Base-by-base conservation (phyloP, 2,329 filamentous ascomycete species). In the Coleophoma crateriformis region DNA sequence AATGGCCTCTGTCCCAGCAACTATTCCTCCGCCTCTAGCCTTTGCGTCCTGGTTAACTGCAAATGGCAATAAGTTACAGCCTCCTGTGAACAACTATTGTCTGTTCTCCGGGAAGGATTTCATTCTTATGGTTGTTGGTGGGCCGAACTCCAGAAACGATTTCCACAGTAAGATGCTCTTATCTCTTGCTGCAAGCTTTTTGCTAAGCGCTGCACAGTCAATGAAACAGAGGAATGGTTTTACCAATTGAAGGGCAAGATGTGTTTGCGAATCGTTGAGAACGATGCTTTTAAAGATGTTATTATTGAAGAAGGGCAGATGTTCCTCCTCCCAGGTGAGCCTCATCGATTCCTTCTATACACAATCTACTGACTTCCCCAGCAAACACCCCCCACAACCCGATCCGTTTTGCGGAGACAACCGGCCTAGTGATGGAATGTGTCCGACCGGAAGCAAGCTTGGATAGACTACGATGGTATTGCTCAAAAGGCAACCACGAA, bases 71-170 rank as follows among this genome's bases (percentile, higher is more conserved):
- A 83, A 96, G 54, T 82, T 96, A 51, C 83, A 95, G 67, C 91
- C 92, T 0, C 91, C 91, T 1, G 84, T 96, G 64, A 95, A 95
- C 74, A 96, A 96, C 74, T 92, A 91, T 75, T 95, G 90, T 71
- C 87, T 96, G 64, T 95, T 95, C 73, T 87, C 94, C 67, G 80
- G 86, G 48, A 78, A 79, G 61, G 79, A 52, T 33, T 45, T 42
- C 14, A 33, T 50, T 11, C 38, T 46, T 32, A 40, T 33, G 85
- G 89, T 95, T 61, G 90, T 96, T 54, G 91, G 91, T 65, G 91
- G 91, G n/a, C 91, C 91, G 63, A 96, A 96, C 69, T 88, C 88
- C 53, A 83, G 91, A 55, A 95, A 90, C 50, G 91, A 96, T 76
- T 96, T 95, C 76, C 91, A 96, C 78, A 91, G 52, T 52, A 45